A percentile compares a stretch with the other conserved stretches of the same genome.
Evolutionary conservation across 1,139 yeast genomes (phyloP).

Genomic region (Kodamaea sp.): DNA sequence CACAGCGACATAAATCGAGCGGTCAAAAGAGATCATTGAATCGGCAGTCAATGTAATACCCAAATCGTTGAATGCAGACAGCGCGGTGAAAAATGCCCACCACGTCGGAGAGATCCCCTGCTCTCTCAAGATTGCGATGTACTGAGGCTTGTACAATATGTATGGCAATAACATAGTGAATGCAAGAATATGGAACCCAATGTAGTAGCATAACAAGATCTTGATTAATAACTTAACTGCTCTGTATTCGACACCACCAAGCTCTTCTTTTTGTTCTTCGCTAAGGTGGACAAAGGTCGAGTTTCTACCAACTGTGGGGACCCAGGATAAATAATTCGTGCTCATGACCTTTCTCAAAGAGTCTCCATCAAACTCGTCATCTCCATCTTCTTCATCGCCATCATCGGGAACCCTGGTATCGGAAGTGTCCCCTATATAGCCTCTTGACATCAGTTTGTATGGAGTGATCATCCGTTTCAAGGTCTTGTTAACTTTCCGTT

Average conservation of each 20-base stretch:
- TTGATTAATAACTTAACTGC: slow-evolving; percentile 76
- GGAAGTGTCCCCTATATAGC: slow-evolving; percentile 16
- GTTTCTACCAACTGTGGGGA: slow-evolving; percentile 92
- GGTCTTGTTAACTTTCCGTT: slow-evolving; percentile 11
- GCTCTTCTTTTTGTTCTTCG: slow-evolving; percentile 84
- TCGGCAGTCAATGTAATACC: slow-evolving; percentile 81
- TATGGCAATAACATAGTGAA: slow-evolving; percentile 65
- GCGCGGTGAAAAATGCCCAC: slow-evolving; percentile 90
- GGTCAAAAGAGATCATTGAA: slow-evolving; percentile 68
- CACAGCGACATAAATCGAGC: slow-evolving; percentile 64
- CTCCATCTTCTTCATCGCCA: slow-evolving; percentile 15
- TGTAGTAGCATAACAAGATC: slow-evolving; percentile 64
- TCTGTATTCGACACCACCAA: slow-evolving; percentile 96
- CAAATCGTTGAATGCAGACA: slow-evolving; percentile 78
- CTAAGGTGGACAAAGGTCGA: slow-evolving; percentile 85
- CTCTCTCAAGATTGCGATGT: slow-evolving; percentile 42
- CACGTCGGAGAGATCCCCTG: slow-evolving; percentile 74
- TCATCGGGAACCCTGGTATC: slow-evolving; percentile 17
- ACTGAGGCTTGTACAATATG: slow-evolving; percentile 48
- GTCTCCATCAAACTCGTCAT: slow-evolving; percentile 15
- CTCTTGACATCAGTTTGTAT: slow-evolving; percentile 4
- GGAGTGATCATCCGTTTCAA: slow-evolving; percentile 8
- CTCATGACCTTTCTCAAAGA: slow-evolving; percentile 38
- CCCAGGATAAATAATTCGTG: slow-evolving; percentile 78
- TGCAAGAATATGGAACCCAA: slow-evolving; percentile 72